These are phyloP conservation scores for Pseudevernia furfuracea DNA, from an alignment of 495 filamentous ascomycete species.

Conservation along the genomic window DNA sequence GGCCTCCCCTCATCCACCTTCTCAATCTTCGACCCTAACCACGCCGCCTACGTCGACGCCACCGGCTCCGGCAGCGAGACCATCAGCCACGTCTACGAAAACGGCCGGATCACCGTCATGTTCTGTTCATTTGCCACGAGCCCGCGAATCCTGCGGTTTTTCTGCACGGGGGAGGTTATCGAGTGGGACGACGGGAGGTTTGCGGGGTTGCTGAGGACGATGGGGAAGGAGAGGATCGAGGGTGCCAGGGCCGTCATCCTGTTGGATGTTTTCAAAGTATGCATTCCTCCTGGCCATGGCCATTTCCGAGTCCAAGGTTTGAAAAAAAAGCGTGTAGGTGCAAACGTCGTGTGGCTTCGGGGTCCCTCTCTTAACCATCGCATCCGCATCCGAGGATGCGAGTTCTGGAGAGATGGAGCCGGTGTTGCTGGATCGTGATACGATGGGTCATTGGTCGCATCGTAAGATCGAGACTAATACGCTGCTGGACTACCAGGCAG, in stretches of 20 bases:
- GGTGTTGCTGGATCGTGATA: constrained; percentile 39
- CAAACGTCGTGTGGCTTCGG: constrained; percentile 53
- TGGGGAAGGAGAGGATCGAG: constrained; percentile 32
- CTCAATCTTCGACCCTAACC: constrained; percentile 48
- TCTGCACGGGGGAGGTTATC: constrained; percentile 57
- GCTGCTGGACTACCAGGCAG: constrained; percentile 39
- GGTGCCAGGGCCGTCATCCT: constrained; percentile 57
- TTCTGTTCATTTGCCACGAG: constrained; percentile 59
- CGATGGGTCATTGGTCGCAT: constrained; percentile 37
- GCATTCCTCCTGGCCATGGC: constrained; percentile 17
- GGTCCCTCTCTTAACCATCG: constrained; percentile 38
- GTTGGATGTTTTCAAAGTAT: constrained; percentile 59
- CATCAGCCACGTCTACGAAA: constrained; percentile 65
- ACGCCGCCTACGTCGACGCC: constrained; percentile 62
- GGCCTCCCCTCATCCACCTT: constrained; percentile 50
- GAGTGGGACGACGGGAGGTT: constrained; percentile 49
- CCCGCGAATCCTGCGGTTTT: constrained; percentile 64
- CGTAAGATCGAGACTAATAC: constrained; percentile 36
- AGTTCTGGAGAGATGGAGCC: constrained; percentile 11
- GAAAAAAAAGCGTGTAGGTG: constrained; percentile 31
- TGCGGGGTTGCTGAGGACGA: constrained; percentile 37
- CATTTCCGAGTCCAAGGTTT: rapidly evolving
- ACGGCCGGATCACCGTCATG: constrained; percentile 62
- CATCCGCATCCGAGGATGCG: constrained; percentile 24
- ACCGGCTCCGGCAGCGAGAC: constrained; percentile 66